Evolutionary conservation across 495 filamentous ascomycete species (phyloP), one percentile per base, ranked within the genome.

Genomic region (Hyaloscypha bicolor): DNA sequence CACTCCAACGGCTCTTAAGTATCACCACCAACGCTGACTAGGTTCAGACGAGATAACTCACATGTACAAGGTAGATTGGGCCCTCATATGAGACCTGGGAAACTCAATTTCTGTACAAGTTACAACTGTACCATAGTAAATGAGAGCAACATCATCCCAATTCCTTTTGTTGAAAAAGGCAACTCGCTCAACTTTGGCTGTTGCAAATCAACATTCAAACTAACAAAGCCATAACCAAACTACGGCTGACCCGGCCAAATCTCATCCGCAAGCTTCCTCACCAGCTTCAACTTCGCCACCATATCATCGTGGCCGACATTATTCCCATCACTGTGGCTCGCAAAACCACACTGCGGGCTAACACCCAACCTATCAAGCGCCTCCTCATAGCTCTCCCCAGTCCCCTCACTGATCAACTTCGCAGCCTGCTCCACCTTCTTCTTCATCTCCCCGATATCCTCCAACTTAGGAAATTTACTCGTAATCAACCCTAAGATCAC

Each of bases 281-380:
- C 87, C 37, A 92, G 74, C 60, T 81, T 79, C 66, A 93, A 73
- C 79, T 92, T 93, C 70, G 82, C 84, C 71, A 89, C 86, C 88
- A 92, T 88, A 51, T 90, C 89, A 9, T 90, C 81, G 65, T 83
- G 77, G 53, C 81, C 83, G 39, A 92, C 79, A 14, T 84, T 83
- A 67, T 92, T 92, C 0, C 89, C 90, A 68, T 80, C 86, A 66
- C 85, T 83, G 72, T 91, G 89, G 22, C 87, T 90, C 55, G 88
- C 90, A 76, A 93, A 93, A 11, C 91, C 91, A 77, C 91, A 94
- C 80, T 94, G 91, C 0, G 91, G 91, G 75, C 87, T 91, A 53
- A 93, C 84, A 68, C 83, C 84, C 48, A 93, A 78, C 68, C 89
- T 86, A 75, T 88, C 84, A 25, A 93, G 77, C 0, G 89, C 90